These are phyloP conservation scores for Peronosclerospora sorghi DNA, from an alignment of 352 stramenopile genomes.

Conservation along the genomic window DNA sequence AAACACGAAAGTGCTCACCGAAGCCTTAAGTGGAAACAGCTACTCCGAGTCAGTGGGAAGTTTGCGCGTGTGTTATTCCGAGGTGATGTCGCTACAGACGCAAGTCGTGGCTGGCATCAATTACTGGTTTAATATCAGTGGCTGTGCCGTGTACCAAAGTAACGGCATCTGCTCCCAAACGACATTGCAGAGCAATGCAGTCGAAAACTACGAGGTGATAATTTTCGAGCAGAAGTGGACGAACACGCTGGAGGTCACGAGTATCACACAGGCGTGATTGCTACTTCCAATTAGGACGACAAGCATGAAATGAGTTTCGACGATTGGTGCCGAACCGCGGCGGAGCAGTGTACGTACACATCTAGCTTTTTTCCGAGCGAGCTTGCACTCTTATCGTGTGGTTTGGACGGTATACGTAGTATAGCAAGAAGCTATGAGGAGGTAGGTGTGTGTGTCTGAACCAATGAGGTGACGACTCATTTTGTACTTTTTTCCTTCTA, in stretches of 20 bases:
- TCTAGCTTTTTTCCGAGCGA: too few relatives aligned
- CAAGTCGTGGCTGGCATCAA: constrained; percentile 71
- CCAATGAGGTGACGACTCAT: too few relatives aligned
- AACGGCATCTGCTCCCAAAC: constrained; percentile 26
- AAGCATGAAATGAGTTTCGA: too few relatives aligned
- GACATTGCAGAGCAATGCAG: constrained; percentile 18
- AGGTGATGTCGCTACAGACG: constrained; percentile 29
- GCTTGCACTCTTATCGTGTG: too few relatives aligned
- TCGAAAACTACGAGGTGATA: constrained; percentile 31
- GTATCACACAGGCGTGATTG: constrained; percentile 12
- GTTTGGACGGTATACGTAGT: too few relatives aligned
- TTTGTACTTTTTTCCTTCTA: too few relatives aligned
- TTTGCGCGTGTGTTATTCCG: constrained; percentile 32
- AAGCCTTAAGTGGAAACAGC: constrained; percentile 16
- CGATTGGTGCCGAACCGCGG: too few relatives aligned
- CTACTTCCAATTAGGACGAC: too few relatives aligned
- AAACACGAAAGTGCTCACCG: constrained; percentile 18
- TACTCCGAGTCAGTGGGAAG: constrained; percentile 8
- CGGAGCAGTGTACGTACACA: too few relatives aligned
- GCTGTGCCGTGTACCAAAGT: constrained; percentile 28
- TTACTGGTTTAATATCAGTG: constrained; percentile 56
- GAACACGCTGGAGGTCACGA: constrained; percentile 48
- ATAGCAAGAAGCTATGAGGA: too few relatives aligned
- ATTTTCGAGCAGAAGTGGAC: constrained; percentile 59
- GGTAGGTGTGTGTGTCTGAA: too few relatives aligned